Base-by-base conservation (phyloP, 1,284 basidiomycete species). In the Leccinum fallax region DNA sequence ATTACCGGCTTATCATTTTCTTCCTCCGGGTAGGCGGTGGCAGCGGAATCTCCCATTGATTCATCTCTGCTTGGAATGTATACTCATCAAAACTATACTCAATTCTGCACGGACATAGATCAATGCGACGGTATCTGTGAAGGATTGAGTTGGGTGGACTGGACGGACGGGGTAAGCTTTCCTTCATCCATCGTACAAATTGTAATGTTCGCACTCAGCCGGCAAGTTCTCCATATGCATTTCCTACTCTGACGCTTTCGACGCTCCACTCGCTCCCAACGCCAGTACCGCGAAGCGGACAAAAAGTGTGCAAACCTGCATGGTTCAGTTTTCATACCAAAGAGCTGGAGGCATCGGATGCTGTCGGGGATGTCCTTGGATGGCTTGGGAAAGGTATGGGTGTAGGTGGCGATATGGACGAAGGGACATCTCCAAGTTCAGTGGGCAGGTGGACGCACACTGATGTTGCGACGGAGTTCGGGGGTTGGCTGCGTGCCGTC, bases 41-140 rank as follows among this genome's bases (percentile, higher is more conserved):
- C 94, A 70, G 85, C 90, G 0, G 92, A 95, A 65, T 90, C 94
- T 0, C 95, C 96, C 0, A 90, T 99, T 52, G 96, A 98, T 74
- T 86, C 93, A 0, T 92, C 92, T 1, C 81, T 97, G 2, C 92
- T 97, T 64, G 89, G 21, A 21, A 21, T 21, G 21, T 21, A 21
- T 21, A 21, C 21, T 21, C 21, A 21, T 21, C 21, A 21, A 72
- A 98, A 98, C 72, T 93, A 95, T 65, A 84, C 89, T 0, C 87
- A 89, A 58, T 99, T 94, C 73, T 94, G 91, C 69, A 77, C 83
- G 46, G 85, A 90, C 28, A 74, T 97, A 0, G 93, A 96, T 4
- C 81, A 98, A 63, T 89, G 89, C 63, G 83, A 84, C 2, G 81
- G 79, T 0, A 76, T 95, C 2, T 78, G 88, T n/a, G n/a, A 98